Conservation (phyloP, 23 red algal species). For the Agarophyton chilense region DNA sequence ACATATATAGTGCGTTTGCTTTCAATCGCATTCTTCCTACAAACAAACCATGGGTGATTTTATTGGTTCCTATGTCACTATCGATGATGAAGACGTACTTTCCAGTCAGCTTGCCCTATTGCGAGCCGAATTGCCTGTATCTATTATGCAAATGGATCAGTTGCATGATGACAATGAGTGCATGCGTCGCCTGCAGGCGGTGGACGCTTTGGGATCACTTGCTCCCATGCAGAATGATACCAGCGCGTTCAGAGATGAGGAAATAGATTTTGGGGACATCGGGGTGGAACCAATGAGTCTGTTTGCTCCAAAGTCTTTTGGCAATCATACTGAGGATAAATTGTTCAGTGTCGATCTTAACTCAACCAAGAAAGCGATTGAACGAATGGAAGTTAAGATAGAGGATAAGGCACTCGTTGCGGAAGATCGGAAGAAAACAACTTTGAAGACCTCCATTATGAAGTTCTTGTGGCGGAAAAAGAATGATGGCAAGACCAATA, state of each 20-base stretch:
- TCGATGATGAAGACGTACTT: conserved; percentile 21
- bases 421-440: neutral
- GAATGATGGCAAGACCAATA: neutral
- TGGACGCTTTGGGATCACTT: neutral
- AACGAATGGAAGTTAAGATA: conserved; percentile 6
- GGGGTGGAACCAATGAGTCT: conserved; percentile 18
- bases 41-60: conserved; percentile 14
- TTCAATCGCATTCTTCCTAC: neutral
- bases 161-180: neutral
- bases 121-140: conserved; percentile 1
- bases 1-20: neutral
- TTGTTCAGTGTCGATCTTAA: conserved; percentile 16
- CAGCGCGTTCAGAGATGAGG: neutral
- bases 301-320: conserved; percentile 16
- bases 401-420: neutral
- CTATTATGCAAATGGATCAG: conserved; percentile 21
- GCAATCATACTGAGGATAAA: neutral
- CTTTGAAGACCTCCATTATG: neutral
- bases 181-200: neutral
- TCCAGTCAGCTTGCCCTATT: conserved; percentile 2
- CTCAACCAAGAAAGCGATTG: neutral
- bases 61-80: conserved; percentile 33
- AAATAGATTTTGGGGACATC: neutral
- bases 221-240: too few relatives aligned
- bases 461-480: conserved; percentile 20